Percentiles rank a stretch among this genome's conserved stretches.
These are phyloP conservation scores for Scalesia atractyloides DNA, from an alignment of 129 eudicot genomes.

Conservation along the genomic window DNA sequence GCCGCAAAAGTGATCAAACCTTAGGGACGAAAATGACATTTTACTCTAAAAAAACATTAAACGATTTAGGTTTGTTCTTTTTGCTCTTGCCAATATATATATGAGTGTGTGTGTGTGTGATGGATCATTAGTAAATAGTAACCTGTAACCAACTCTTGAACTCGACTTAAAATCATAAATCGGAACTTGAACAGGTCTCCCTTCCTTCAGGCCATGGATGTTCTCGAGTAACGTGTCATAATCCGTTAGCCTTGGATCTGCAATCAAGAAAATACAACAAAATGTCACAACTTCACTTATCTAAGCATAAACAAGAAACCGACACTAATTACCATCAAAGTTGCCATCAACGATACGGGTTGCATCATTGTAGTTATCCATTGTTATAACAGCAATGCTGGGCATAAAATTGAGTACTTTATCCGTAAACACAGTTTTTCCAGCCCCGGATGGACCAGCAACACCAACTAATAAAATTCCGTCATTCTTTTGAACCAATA, in stretches of 20 bases:
- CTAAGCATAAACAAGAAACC: background rate
- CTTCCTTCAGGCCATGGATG: conserved; percentile 74
- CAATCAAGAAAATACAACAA: conserved; percentile 18
- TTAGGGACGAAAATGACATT: too few relatives aligned
- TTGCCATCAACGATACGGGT: conserved; percentile 92
- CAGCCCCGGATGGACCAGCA: conserved; percentile 99
- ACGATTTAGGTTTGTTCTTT: too few relatives aligned
- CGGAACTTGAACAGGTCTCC: conserved; percentile 86
- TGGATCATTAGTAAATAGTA: conserved; percentile 1
- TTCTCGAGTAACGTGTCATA: conserved; percentile 91
- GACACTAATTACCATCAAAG: conserved; percentile 66
- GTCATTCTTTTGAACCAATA: conserved; percentile 85
- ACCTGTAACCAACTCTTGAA: conserved; percentile 94
- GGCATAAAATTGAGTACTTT: conserved; percentile 87
- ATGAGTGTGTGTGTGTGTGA: background rate
- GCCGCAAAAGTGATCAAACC: too few relatives aligned
- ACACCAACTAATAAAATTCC: conserved; percentile 90
- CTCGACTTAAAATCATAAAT: conserved; percentile 94
- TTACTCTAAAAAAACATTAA: too few relatives aligned
- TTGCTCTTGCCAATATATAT: background rate
- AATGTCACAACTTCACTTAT: too few relatives aligned
- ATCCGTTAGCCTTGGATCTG: conserved; percentile 98
- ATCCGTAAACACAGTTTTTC: conserved; percentile 89
- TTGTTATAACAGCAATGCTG: conserved; percentile 79
- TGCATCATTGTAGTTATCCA: conserved; percentile 95